phyloP scores from a whole-genome alignment of 1,284 basidiomycete species.

The Irpex rosettiformis region DNA sequence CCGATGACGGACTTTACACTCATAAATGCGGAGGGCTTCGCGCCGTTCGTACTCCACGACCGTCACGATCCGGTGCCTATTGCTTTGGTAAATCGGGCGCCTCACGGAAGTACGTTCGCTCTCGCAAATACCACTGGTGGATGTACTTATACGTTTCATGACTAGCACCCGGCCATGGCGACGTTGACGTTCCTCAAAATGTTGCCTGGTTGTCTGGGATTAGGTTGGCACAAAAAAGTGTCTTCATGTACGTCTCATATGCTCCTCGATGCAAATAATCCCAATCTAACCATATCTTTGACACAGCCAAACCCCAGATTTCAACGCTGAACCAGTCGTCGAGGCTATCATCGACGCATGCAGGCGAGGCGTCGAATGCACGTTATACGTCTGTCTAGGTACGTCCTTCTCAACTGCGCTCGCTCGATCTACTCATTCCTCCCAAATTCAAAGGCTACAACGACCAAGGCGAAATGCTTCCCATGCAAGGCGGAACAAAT shows the following conservation, averaged over 20 bases:
- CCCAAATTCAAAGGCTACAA: conserved; percentile 60
- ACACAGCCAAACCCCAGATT: conserved; percentile 60
- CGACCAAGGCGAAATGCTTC: conserved; percentile 68
- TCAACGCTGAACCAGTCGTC: conserved; percentile 71
- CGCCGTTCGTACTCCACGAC: conserved; percentile 53
- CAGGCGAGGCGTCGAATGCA: conserved; percentile 63
- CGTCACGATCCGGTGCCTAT: conserved; percentile 68
- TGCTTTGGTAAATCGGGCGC: conserved; percentile 68
- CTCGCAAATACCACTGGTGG: too few species aligned
- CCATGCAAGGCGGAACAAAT: conserved; percentile 80
- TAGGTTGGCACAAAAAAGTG: conserved; percentile 59
- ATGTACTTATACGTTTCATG: too few species aligned
- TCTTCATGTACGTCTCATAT: conserved; percentile 51
- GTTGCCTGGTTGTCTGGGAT: conserved; percentile 76
- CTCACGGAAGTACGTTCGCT: conserved; percentile 43
- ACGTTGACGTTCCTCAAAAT: conserved; percentile 54
- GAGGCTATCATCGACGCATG: conserved; percentile 65
- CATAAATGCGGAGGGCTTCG: conserved; percentile 34
- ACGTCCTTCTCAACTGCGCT: not conserved
- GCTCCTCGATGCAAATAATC: conserved; percentile 10
- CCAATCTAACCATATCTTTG: not conserved
- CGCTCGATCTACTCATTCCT: too few species aligned
- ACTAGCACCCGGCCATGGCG: conserved; percentile 44
- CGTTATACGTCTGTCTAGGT: conserved; percentile 49
- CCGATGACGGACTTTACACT: conserved; percentile 27